phyloP scores from a whole-genome alignment of 2,329 filamentous ascomycete species.

The Clarireedia monteithiana region DNA sequence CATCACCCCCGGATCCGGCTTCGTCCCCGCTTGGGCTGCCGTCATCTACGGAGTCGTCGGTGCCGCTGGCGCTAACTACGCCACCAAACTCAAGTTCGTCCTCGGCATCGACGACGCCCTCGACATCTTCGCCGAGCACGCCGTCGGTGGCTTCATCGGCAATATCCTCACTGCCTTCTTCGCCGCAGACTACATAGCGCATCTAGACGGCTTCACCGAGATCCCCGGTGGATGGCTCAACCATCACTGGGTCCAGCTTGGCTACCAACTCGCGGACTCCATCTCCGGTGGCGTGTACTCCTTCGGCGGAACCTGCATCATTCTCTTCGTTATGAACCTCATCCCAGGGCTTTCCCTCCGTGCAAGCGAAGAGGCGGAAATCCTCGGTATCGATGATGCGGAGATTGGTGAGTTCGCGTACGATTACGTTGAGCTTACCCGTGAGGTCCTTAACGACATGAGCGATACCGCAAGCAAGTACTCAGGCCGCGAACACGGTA shows the following conservation, averaged over 20 bases:
- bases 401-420: conserved; percentile 95
- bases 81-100: conserved; percentile 83
- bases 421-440: conserved; percentile 75
- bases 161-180: conserved; percentile 78
- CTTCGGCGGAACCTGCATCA: conserved; percentile 68
- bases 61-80: conserved; percentile 76
- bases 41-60: conserved; percentile 72
- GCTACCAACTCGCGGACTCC: conserved; percentile 77
- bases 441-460: conserved; percentile 44
- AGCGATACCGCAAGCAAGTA: conserved; percentile 3
- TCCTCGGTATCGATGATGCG: conserved; percentile 78
- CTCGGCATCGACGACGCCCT: conserved; percentile 75
- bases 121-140: conserved; percentile 83
- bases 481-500: background rate
- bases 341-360: conserved; percentile 70
- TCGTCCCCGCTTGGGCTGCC: conserved; percentile 76
- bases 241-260: conserved; percentile 74
- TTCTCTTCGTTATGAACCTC: conserved; percentile 73
- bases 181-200: conserved; percentile 76
- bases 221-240: conserved; percentile 79
- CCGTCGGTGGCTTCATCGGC: conserved; percentile 68
- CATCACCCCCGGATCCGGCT: conserved; percentile 82
- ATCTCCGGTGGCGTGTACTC: conserved; percentile 69
- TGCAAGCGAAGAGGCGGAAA: conserved; percentile 68
- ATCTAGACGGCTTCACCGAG: conserved; percentile 60